Percentiles rank a stretch among this genome's conserved stretches.
phyloP scores from a whole-genome alignment of 78 protist species.

The Dictyostelium intermedium region DNA sequence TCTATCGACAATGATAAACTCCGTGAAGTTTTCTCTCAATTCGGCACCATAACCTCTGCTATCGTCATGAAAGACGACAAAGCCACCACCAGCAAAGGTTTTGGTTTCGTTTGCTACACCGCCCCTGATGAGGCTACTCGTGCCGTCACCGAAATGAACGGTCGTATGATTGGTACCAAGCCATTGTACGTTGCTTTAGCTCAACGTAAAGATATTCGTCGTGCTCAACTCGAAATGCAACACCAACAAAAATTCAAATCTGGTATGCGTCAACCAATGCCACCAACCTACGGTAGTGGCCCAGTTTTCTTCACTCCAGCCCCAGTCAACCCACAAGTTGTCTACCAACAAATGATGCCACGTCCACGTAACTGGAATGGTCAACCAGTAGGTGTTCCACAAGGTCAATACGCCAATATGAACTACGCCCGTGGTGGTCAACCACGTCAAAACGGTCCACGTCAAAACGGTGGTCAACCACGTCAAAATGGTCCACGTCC shows the following conservation, averaged over 20 bases:
- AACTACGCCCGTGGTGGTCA: slow-evolving; percentile 13
- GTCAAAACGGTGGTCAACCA: slow-evolving; percentile 21
- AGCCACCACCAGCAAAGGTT: slow-evolving; percentile 87
- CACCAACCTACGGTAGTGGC: slow-evolving; percentile 48
- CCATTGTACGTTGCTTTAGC: slow-evolving; percentile 97
- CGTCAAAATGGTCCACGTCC: slow-evolving; percentile 53
- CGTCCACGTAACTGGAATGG: slow-evolving; percentile 69
- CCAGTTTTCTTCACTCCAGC: slow-evolving; percentile 62
- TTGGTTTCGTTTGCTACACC: slow-evolving; percentile 98
- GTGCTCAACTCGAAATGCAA: slow-evolving; percentile 89
- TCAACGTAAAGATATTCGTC: slow-evolving; percentile 94
- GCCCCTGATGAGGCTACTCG: slow-evolving; percentile 95
- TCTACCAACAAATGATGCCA: slow-evolving; percentile 80
- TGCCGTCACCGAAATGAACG: slow-evolving; percentile 98
- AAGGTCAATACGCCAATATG: slow-evolving; percentile 33
- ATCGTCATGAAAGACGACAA: slow-evolving; percentile 94
- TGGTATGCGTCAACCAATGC: slow-evolving; percentile 6
- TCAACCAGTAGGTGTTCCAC: slow-evolving; percentile 65
- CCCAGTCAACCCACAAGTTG: slow-evolving; percentile 54
- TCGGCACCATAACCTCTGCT: slow-evolving; percentile 95
- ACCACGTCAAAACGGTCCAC: slow-evolving; percentile 51
- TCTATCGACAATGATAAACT: slow-evolving; percentile 92
- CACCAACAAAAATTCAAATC: slow-evolving; percentile 79
- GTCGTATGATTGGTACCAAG: slow-evolving; percentile 90
- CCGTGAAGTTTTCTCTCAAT: slow-evolving; percentile 86